Evolutionary conservation across 1,284 basidiomycete species (phyloP), one percentile per base, ranked within the genome.

Genomic region (Apiotrichum laibachii): DNA sequence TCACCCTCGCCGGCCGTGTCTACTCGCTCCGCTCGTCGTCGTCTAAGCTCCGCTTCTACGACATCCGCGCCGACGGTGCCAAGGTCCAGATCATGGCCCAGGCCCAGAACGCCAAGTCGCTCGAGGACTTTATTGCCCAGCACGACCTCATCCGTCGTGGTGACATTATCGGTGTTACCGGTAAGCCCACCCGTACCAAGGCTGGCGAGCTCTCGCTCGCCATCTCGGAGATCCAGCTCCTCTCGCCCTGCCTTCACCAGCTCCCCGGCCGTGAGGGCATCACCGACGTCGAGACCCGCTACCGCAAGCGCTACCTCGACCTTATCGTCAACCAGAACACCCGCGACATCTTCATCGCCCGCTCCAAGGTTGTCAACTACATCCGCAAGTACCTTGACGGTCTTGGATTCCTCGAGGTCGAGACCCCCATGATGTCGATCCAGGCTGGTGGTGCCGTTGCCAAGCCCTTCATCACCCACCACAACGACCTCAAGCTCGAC

Each of bases 281-380:
- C 69, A 92, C 92, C 82, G 95, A 99, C 80, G 89, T 92, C 77
- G 95, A 99, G 80, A 92, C 90, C 54, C 88, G 95, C 57, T 97
- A 98, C 84, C 86, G 96, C 80, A 99, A 98, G 88, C 88, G 95
- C 59, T 98, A 99, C 83, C 87, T 99, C 63, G 95, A 99, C 80
- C 85, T 99, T 67, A 97, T 99, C 80, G 85, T 99, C 80, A 96
- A 92, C 80, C 87, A 90, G 55, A 84, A 87, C 68, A 93, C 93
- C 18, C 88, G 96, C 67, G 86, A 88, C 66, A 87, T 95, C 66
- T 99, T 99, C 79, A 82, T 96, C 80, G 90, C 90, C 55, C 88
- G 95, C 62, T 86, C 86, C 77, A 86, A 84, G 73, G 88, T 95
- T 71, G 84, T 96, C 80, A 92, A 91, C 82, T 92, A 94, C 78